Evolutionary conservation across 2,329 filamentous ascomycete genomes (phyloP).

Genomic region (Pseudopyrenochaeta lycopersici): DNA sequence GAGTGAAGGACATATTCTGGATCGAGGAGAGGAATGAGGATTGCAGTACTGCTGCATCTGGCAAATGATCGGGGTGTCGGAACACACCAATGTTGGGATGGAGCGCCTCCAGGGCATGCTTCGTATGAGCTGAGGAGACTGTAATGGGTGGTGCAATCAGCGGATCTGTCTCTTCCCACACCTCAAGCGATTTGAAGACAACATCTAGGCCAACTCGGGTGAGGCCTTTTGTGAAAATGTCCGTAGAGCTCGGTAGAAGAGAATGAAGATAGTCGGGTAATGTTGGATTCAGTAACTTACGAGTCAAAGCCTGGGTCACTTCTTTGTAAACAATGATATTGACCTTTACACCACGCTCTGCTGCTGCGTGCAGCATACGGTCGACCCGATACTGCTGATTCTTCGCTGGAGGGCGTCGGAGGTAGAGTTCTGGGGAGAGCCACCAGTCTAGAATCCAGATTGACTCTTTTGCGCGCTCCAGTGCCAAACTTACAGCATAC

Average conservation of each 20-base stretch:
- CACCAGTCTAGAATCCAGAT: constrained; percentile 92
- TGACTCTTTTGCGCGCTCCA: constrained; percentile 78
- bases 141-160: constrained; percentile 54
- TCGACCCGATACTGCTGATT: constrained; percentile 88
- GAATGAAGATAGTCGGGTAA: constrained; percentile 56
- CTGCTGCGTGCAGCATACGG: constrained; percentile 81
- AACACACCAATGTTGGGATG: constrained; percentile 90
- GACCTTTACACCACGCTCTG: constrained; percentile 83
- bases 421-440: constrained; percentile 87
- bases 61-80: constrained; percentile 86
- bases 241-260: constrained; percentile 52
- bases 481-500: constrained; percentile 81
- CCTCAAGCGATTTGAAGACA: constrained; percentile 56
- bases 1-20: constrained; percentile 64
- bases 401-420: constrained; percentile 80
- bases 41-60: constrained; percentile 73
- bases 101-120: constrained; percentile 76
- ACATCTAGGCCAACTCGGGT: constrained; percentile 53
- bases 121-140: constrained; percentile 78
- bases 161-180: constrained; percentile 55
- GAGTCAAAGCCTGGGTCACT: constrained; percentile 76
- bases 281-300: constrained; percentile 65
- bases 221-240: constrained; percentile 52
- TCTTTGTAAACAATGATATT: constrained; percentile 95
- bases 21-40: constrained; percentile 65